A percentile compares a stretch with the other conserved stretches of the same genome.
These are phyloP conservation scores for Golubevia sp. DNA, from an alignment of 1,284 basidiomycete species.

Conservation along the genomic window DNA sequence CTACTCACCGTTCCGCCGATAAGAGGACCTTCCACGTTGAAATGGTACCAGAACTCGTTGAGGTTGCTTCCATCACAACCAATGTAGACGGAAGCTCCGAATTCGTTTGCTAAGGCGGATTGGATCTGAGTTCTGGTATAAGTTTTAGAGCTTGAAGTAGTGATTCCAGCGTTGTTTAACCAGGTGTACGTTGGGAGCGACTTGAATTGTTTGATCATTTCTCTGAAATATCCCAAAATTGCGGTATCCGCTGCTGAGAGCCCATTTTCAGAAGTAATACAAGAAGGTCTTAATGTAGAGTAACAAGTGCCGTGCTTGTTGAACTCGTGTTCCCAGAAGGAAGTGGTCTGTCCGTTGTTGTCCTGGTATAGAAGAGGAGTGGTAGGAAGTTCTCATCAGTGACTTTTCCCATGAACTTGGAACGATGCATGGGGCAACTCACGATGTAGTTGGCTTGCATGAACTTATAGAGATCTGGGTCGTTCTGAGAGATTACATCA, in stretches of 20 bases:
- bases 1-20: slow-evolving; percentile 67
- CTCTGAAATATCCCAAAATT: slow-evolving; percentile 11
- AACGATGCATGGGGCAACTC: too few species aligned
- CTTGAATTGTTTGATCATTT: slow-evolving; percentile 51
- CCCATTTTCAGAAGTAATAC: slow-evolving; percentile 42
- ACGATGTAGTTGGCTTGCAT: not conserved
- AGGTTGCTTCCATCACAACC: slow-evolving; percentile 67
- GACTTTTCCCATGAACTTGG: too few species aligned
- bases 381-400: too few species aligned
- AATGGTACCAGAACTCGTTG: slow-evolving; percentile 71
- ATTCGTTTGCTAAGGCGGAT: slow-evolving; percentile 12
- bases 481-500: not conserved
- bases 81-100: slow-evolving; percentile 8
- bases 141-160: slow-evolving; percentile 69
- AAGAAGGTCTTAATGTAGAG: slow-evolving; percentile 68
- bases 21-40: slow-evolving; percentile 69
- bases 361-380: too few species aligned
- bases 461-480: not conserved
- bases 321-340: slow-evolving; percentile 56
- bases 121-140: slow-evolving; percentile 70
- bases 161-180: slow-evolving; percentile 74
- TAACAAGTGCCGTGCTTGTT: slow-evolving; percentile 74
- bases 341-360: slow-evolving; percentile 49
- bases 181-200: slow-evolving; percentile 74
- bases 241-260: slow-evolving; percentile 6